Conservation (phyloP, 73 alveolate species). For the Breviolum minutum region DNA sequence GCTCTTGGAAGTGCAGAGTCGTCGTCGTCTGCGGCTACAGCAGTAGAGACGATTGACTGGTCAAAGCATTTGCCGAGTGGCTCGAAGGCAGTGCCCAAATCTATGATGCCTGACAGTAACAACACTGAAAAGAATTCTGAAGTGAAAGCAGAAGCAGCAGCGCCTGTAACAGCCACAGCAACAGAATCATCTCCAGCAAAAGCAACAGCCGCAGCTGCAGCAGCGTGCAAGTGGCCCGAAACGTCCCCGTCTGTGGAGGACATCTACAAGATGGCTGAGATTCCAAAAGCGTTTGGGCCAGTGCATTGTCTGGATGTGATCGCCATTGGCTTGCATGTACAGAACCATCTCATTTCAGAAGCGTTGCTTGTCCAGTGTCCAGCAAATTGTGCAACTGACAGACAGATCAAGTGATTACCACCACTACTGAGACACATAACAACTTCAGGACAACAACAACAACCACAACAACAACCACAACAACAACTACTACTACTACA, state of each 20-base stretch:
- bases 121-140: neutral
- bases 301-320: neutral
- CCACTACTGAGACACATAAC: too few species aligned
- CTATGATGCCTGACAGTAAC: neutral
- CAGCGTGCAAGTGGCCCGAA: neutral
- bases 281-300: neutral
- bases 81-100: neutral
- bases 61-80: neutral
- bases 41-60: neutral
- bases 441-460: too few species aligned
- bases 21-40: too few species aligned
- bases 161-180: neutral
- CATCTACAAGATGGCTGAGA: neutral
- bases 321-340: neutral
- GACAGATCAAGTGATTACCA: too few species aligned
- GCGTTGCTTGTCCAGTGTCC: too few species aligned
- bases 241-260: neutral
- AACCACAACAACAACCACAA: too few species aligned
- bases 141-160: neutral
- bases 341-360: neutral
- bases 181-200: neutral
- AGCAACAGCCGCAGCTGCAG: neutral
- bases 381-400: too few species aligned
- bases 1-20: too few species aligned
- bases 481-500: too few species aligned